phyloP scores from a whole-genome alignment of 2,329 filamentous ascomycete genomes.

The Colletotrichum nymphaeae region DNA sequence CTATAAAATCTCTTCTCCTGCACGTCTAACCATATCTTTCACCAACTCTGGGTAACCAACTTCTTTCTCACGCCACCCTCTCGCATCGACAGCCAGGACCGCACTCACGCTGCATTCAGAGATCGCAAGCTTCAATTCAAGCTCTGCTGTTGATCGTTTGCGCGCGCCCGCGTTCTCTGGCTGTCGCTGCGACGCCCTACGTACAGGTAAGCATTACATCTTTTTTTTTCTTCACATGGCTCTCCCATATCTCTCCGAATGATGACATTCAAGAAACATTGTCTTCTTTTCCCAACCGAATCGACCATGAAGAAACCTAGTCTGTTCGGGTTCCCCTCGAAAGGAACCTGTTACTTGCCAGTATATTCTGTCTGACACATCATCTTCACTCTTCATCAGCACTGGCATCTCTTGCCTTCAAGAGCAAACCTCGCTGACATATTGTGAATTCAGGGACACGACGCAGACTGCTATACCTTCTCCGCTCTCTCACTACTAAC shows the following conservation, averaged over 20 bases:
- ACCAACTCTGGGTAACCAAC: background rate
- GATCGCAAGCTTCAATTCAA: background rate
- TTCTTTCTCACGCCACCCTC: background rate
- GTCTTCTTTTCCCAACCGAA: conserved; percentile 91
- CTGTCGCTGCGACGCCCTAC: background rate
- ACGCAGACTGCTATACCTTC: background rate
- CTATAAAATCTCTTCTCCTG: conserved; percentile 31
- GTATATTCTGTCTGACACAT: conserved; percentile 81
- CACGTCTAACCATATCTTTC: background rate
- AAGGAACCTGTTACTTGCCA: conserved; percentile 87
- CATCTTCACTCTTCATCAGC: conserved; percentile 9
- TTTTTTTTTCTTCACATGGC: background rate
- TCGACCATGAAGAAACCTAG: conserved; percentile 85
- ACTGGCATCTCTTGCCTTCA: background rate
- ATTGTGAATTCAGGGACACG: background rate
- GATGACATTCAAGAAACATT: conserved; percentile 77
- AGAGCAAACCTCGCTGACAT: conserved; percentile 12
- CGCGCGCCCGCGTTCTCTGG: background rate
- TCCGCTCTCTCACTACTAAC: background rate
- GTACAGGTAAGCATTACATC: conserved; percentile 14
- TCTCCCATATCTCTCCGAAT: conserved; percentile 52
- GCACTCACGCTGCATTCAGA: no score
- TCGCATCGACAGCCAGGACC: background rate
- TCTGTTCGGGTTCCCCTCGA: conserved; percentile 72
- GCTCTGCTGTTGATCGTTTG: background rate